A percentile compares a stretch with the other conserved stretches of the same genome.
phyloP scores from a whole-genome alignment of 2,329 filamentous ascomycete species.

The Xylaria sp. region DNA sequence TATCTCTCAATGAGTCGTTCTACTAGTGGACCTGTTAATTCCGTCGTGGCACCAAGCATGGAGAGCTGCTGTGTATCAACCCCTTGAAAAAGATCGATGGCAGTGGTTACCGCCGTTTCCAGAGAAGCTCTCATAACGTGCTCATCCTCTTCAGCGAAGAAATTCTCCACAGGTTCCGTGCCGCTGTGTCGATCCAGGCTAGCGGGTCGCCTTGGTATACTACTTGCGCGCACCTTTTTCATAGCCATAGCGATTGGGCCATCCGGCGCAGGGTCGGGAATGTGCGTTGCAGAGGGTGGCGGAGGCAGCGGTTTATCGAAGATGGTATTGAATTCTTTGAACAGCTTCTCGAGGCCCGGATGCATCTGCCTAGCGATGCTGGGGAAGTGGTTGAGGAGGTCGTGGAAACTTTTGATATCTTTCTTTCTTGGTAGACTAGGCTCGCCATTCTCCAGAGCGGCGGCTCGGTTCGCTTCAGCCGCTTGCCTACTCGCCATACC shows the following conservation, averaged over 20 bases:
- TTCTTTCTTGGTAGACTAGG: constrained; percentile 73
- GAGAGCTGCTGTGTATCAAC: constrained; percentile 97
- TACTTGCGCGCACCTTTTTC: constrained; percentile 61
- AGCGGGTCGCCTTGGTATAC: constrained; percentile 45
- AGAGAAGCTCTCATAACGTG: constrained; percentile 86
- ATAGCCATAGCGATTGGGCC: constrained; percentile 61
- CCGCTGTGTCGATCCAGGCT: constrained; percentile 46
- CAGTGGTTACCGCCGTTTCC: constrained; percentile 89
- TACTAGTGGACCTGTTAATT: constrained; percentile 88
- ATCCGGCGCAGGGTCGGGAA: constrained; percentile 63
- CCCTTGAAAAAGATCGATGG: constrained; percentile 93
- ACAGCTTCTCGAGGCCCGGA: constrained; percentile 83
- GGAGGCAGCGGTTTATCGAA: constrained; percentile 85
- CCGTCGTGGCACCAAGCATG: constrained; percentile 87
- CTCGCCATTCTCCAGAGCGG: constrained; percentile 50
- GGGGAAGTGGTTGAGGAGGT: constrained; percentile 88
- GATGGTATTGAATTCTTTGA: constrained; percentile 85
- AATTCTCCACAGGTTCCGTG: constrained; percentile 63
- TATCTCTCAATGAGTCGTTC: constrained; percentile 96
- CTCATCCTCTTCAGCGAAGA: constrained; percentile 88
- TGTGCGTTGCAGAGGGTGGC: constrained; percentile 66
- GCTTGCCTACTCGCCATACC: constrained; percentile 48
- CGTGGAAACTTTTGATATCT: constrained; percentile 87
- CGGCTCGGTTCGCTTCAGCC: constrained; percentile 44
- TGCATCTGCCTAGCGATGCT: constrained; percentile 98